Conservation (phyloP, 1,284 basidiomycete genomes). For the Serendipita sp. region DNA sequence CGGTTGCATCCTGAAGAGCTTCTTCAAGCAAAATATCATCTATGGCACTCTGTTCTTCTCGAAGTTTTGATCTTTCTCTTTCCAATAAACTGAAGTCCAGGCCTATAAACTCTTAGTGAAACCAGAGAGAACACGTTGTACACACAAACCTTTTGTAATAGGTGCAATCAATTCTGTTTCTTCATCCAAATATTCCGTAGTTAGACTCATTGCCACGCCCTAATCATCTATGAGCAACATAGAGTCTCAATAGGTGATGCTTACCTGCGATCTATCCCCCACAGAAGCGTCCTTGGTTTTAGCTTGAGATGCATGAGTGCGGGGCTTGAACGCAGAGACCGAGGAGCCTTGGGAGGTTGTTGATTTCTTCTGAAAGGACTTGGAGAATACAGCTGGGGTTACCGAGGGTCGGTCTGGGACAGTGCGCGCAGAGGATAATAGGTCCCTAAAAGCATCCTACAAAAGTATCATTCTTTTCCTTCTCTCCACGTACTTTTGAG, state of each 20-base stretch:
- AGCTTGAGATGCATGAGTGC: constrained; percentile 47
- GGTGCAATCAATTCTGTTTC: constrained; percentile 48
- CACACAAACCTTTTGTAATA: constrained; percentile 62
- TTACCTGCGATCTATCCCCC: constrained; percentile 35
- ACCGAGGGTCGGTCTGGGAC: not conserved
- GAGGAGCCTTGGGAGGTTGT: not conserved
- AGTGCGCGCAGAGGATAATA: not conserved
- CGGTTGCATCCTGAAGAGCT: constrained; percentile 36
- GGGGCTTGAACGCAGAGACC: constrained; percentile 49
- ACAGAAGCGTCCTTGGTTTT: constrained; percentile 40
- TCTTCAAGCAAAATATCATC: constrained; percentile 69
- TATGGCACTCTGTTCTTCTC: constrained; percentile 36
- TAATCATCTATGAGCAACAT: not conserved
- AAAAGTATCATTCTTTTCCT: not conserved
- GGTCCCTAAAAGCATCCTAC: not conserved
- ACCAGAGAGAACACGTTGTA: constrained; percentile 42
- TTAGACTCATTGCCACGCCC: constrained; percentile 18
- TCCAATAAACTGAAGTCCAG: constrained; percentile 77
- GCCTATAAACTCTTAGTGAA: constrained; percentile 22
- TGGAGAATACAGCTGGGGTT: not conserved
- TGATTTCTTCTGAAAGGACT: too few species aligned
- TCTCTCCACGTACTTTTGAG: not conserved
- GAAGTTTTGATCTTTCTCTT: constrained; percentile 57
- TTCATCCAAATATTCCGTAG: constrained; percentile 64
- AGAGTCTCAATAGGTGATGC: constrained; percentile 28